A percentile compares a stretch with the other conserved stretches of the same genome.
These are phyloP conservation scores for Calamus simplicifolius DNA, from an alignment of 176 grass and related monocot genomes.

Conservation along the genomic window DNA sequence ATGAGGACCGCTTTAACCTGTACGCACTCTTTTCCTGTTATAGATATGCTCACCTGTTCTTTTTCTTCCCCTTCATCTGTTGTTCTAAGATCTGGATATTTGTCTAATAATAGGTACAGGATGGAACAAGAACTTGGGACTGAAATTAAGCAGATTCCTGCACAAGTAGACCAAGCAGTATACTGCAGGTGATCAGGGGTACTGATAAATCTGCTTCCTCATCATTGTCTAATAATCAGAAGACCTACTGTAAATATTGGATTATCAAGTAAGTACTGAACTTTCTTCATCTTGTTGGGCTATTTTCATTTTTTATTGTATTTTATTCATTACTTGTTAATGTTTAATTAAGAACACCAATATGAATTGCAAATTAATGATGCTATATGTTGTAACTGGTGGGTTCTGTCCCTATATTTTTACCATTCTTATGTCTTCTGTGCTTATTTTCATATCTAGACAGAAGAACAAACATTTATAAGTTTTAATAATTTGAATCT, in stretches of 20 bases:
- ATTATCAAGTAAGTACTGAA: slow-evolving; percentile 41
- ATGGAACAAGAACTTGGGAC: slow-evolving; percentile 94
- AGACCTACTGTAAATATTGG: slow-evolving; percentile 57
- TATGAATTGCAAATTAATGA: too few relatives aligned
- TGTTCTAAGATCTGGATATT: slow-evolving; percentile 6
- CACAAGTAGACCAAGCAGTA: slow-evolving; percentile 75
- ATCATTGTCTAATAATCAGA: slow-evolving; percentile 31
- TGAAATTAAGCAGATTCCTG: slow-evolving; percentile 85
- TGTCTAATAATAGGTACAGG: slow-evolving; percentile 37
- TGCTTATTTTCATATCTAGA: too few relatives aligned
- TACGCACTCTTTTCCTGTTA: slow-evolving; percentile 24
- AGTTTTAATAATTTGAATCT: too few relatives aligned
- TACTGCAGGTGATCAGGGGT: slow-evolving; percentile 48
- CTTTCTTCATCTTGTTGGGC: too few relatives aligned
- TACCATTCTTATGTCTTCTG: too few relatives aligned
- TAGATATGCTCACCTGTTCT: not conserved
- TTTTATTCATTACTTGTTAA: too few relatives aligned
- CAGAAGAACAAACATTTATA: too few relatives aligned
- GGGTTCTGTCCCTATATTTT: too few relatives aligned
- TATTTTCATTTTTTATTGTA: not conserved
- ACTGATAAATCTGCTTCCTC: slow-evolving; percentile 12
- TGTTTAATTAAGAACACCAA: too few relatives aligned
- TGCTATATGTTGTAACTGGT: too few relatives aligned
- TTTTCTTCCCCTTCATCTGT: not conserved
- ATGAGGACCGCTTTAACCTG: slow-evolving; percentile 90